Evolutionary conservation across 2,329 filamentous ascomycete species (phyloP), one percentile per base, ranked within the genome.

Genomic region (Metarhizium anisopliae): DNA sequence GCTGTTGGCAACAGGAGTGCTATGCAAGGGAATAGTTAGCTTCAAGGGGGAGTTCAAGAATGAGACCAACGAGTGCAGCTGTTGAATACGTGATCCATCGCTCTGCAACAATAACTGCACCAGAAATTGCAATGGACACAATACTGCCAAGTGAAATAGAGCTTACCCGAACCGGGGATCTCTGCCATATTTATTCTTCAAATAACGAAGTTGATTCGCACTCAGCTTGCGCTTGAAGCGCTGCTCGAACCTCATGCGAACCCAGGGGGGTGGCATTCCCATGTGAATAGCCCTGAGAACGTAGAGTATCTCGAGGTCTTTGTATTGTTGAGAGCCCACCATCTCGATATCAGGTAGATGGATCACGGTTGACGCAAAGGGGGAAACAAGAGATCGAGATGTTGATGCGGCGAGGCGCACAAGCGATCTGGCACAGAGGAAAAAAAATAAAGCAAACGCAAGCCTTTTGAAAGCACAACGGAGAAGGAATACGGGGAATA

Each of bases 171-270:
- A 74, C 6, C 67, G 64, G 0, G 72, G 69, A 42, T 74, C 71
- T 42, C 64, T 68, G 0, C 72, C 72, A 47, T 75, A 75, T 57
- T 74, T 72, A 58, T 68, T 70, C 58, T 70, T 71, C 8, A 74
- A 58, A 53, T 75, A 74, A 10, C 70, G 67, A 10, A 75, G 63
- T 58, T 74, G 70, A 50, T 68, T 72, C 1, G 64, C 58, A 2
- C 66, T 67, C 51, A 73, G 59, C 0, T 47, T 13, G 20, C 67
- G 67, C 35, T 59, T 60, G 52, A 72, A 73, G 6, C 52, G 55
- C 7, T 58, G 49, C 13, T 61, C 47, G 47, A 70, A 74, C 6
- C 63, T 61, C 2, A 57, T 45, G 7, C 60, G 58, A 43, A 72
- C 70, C 11, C 61, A 59, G 1, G 52, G 32, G 11, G 58, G 54